phyloP scores from a whole-genome alignment of 75 land plant genomes.

The Pinus taeda region DNA sequence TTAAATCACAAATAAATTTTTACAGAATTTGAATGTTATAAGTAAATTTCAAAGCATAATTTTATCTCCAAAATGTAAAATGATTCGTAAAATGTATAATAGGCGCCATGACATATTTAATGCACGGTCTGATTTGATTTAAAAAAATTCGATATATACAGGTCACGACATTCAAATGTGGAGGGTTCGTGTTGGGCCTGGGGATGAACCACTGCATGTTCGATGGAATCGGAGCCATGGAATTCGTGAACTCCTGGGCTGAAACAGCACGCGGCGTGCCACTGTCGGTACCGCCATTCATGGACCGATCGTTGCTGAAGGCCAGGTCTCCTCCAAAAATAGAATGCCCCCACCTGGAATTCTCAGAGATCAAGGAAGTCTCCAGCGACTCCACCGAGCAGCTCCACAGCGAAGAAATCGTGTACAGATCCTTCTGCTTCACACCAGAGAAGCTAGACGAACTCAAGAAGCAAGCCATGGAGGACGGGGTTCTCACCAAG shows the following conservation, averaged over 20 bases:
- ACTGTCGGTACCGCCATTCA: constrained; percentile 45
- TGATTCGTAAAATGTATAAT: too few relatives aligned
- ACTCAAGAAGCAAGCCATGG: constrained; percentile 52
- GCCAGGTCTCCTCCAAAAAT: constrained; percentile 48
- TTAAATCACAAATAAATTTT: too few relatives aligned
- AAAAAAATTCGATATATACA: neutral
- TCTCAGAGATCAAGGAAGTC: constrained; percentile 55
- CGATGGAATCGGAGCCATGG: constrained; percentile 84
- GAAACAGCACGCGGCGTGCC: constrained; percentile 72
- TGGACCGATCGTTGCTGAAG: constrained; percentile 54
- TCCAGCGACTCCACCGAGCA: constrained; percentile 34
- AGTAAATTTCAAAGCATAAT: too few relatives aligned
- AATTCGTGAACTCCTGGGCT: constrained; percentile 87
- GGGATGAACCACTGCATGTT: constrained; percentile 89
- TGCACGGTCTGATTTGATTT: too few relatives aligned
- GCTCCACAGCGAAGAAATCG: constrained; percentile 34
- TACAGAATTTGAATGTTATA: too few relatives aligned
- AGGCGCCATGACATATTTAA: too few relatives aligned
- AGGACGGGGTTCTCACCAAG: constrained; percentile 42
- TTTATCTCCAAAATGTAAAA: too few relatives aligned
- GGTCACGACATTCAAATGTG: constrained; percentile 80
- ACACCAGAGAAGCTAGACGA: constrained; percentile 38
- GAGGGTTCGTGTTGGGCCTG: constrained; percentile 77
- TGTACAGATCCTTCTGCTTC: constrained; percentile 57
- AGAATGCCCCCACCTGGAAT: constrained; percentile 67